Percentiles rank a stretch among this genome's conserved stretches.
Evolutionary conservation across 2,329 filamentous ascomycete genomes (phyloP).

Genomic region (Penicillium sp.): DNA sequence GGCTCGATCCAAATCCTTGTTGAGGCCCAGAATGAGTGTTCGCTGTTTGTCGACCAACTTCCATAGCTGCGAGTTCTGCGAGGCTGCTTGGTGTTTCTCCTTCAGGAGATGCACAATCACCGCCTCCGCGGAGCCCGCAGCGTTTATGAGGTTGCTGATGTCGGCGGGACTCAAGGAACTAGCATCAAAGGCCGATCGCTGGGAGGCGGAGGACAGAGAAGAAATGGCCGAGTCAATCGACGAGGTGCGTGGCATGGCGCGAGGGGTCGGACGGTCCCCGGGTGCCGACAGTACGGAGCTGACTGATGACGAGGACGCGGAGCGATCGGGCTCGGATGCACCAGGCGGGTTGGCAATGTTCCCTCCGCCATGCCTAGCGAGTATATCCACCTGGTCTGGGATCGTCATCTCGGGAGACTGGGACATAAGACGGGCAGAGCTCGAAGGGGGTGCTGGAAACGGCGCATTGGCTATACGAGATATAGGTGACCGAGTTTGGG

Average conservation of each 20-base stretch:
- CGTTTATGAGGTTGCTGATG: slow-evolving; percentile 74
- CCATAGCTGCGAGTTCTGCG: slow-evolving; percentile 93
- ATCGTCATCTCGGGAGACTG: slow-evolving; percentile 22
- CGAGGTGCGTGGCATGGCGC: slow-evolving; percentile 67
- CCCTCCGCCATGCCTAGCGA: slow-evolving; percentile 23
- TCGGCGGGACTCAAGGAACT: slow-evolving; percentile 67
- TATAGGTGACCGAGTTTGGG: slow-evolving; percentile 25
- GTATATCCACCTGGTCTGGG: slow-evolving; percentile 24
- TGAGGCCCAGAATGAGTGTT: slow-evolving; percentile 87
- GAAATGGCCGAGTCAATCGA: slow-evolving; percentile 96
- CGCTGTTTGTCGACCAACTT: slow-evolving; percentile 94
- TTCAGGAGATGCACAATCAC: slow-evolving; percentile 85
- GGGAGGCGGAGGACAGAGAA: slow-evolving; percentile 63
- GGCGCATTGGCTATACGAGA: slow-evolving; percentile 32
- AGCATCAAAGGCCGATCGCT: slow-evolving; percentile 61
- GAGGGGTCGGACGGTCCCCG: slow-evolving; percentile 35
- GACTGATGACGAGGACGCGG: slow-evolving; percentile 32
- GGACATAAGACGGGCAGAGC: slow-evolving; percentile 21
- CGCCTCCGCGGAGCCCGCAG: slow-evolving; percentile 85
- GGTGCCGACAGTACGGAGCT: slow-evolving; percentile 34
- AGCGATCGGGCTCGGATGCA: slow-evolving; percentile 29
- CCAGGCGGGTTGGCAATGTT: slow-evolving; percentile 32
- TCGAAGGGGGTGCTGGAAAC: slow-evolving; percentile 32
- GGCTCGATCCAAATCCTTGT: slow-evolving; percentile 88
- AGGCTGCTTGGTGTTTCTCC: slow-evolving; percentile 84